A percentile compares a stretch with the other conserved stretches of the same genome.
Evolutionary conservation across 2,329 filamentous ascomycete species (phyloP).

Genomic region (Fusarium ramigenum): DNA sequence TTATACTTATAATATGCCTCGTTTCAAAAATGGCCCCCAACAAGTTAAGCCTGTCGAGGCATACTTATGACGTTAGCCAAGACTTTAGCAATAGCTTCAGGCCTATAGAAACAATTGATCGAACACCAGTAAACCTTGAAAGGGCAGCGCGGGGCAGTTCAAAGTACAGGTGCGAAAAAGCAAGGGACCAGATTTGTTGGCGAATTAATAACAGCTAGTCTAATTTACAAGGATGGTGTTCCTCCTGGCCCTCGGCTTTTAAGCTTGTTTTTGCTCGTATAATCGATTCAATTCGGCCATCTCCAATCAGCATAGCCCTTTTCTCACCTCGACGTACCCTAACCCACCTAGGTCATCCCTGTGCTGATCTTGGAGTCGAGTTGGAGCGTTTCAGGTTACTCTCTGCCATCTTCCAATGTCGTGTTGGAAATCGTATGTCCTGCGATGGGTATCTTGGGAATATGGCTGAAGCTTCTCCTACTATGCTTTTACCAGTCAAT

Average conservation of each 20-base stretch:
- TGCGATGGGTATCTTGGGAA: no score
- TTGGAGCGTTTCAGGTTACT: accelerated
- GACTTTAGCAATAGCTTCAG: background rate
- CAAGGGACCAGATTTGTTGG: background rate
- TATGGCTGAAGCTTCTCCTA: no score
- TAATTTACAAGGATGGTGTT: background rate
- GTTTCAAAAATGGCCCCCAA: background rate
- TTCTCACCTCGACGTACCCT: no score
- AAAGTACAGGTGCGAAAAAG: background rate
- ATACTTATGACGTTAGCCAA: background rate
- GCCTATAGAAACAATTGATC: background rate
- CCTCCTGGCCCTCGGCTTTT: background rate
- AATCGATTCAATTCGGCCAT: background rate
- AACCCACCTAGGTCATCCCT: accelerated
- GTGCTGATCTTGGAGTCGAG: background rate
- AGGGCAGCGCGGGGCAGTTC: background rate
- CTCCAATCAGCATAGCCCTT: accelerated
- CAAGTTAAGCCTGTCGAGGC: background rate
- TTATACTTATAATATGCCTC: background rate
- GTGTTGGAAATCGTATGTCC: no score
- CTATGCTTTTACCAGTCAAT: no score
- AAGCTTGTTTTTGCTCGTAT: background rate
- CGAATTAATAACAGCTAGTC: accelerated
- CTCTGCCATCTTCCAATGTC: no score
- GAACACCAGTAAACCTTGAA: no score